A percentile compares a stretch with the other conserved stretches of the same genome.
These are phyloP conservation scores for Atkinsonella hypoxylon DNA, from an alignment of 2,329 filamentous ascomycete species.

Conservation along the genomic window DNA sequence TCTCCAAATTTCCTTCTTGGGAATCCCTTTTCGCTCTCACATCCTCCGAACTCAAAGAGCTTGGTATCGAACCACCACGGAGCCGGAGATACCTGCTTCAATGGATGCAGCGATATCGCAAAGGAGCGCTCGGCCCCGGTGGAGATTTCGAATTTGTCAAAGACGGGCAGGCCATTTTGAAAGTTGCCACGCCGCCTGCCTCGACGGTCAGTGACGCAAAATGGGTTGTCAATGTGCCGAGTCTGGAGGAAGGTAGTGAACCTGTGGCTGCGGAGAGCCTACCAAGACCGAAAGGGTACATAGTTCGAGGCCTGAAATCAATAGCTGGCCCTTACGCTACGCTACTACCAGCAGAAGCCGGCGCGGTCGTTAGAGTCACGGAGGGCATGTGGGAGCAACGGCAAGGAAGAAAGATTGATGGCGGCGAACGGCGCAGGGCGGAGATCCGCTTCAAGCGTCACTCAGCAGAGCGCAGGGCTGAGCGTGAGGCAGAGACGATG, in stretches of 20 bases:
- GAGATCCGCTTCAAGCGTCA: slow-evolving; percentile 81
- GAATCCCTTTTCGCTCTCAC: slow-evolving; percentile 76
- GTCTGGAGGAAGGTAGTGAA: slow-evolving; percentile 26
- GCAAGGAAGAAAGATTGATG: slow-evolving; percentile 84
- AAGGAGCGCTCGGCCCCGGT: slow-evolving; percentile 66
- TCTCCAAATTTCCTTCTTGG: slow-evolving; percentile 82
- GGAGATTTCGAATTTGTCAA: slow-evolving; percentile 68
- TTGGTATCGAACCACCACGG: slow-evolving; percentile 78
- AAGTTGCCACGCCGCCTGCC: slow-evolving; percentile 30
- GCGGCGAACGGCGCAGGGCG: slow-evolving; percentile 80
- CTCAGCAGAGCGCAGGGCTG: slow-evolving; percentile 65
- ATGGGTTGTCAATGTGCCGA: slow-evolving; percentile 43
- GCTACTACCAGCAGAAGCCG: slow-evolving; percentile 51
- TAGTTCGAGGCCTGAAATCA: slow-evolving; percentile 52
- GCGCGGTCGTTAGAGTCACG: slow-evolving; percentile 55
- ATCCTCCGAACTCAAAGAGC: slow-evolving; percentile 64
- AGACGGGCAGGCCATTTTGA: slow-evolving; percentile 40
- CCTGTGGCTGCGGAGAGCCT: slow-evolving; percentile 9
- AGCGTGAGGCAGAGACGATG: slow-evolving; percentile 32
- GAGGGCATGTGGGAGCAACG: slow-evolving; percentile 92
- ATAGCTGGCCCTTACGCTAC: slow-evolving; percentile 67
- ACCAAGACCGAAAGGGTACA: slow-evolving; percentile 35
- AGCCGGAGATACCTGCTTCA: slow-evolving; percentile 72
- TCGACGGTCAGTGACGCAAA: slow-evolving; percentile 31
- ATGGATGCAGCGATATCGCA: slow-evolving; percentile 77